Evolutionary conservation across 2,329 filamentous ascomycete species (phyloP).

Genomic region (Fusarium equiseti): DNA sequence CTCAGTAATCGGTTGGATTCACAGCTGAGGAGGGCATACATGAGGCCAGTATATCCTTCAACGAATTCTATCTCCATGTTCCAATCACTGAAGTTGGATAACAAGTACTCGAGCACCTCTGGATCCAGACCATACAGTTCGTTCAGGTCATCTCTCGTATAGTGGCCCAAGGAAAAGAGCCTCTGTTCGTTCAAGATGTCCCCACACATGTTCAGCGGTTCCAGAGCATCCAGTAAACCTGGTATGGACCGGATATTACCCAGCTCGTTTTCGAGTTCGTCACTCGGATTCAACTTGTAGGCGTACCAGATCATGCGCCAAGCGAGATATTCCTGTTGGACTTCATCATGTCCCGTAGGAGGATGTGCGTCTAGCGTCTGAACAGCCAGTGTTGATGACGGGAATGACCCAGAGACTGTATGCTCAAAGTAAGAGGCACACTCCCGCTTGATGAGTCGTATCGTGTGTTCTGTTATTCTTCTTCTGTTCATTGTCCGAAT

Average conservation of each 20-base stretch:
- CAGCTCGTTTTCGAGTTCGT: neutral
- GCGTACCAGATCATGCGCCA: constrained; percentile 35
- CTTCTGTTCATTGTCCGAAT: neutral
- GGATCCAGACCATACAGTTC: neutral
- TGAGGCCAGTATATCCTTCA: neutral
- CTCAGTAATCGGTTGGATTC: neutral
- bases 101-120: neutral
- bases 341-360: constrained; percentile 14
- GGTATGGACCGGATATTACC: neutral
- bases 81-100: neutral
- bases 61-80: neutral
- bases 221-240: neutral
- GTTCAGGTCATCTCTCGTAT: neutral
- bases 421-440: neutral
- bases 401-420: neutral
- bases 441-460: neutral
- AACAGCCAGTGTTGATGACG: neutral
- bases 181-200: constrained; percentile 25
- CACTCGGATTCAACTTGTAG: constrained; percentile 10
- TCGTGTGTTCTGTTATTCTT: neutral
- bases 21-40: neutral
- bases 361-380: neutral
- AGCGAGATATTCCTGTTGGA: constrained; percentile 28
- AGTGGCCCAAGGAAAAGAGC: neutral
- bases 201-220: constrained; percentile 29